These are phyloP conservation scores for Salvia hispanica DNA, from an alignment of 257 asterid genomes.

Conservation along the genomic window DNA sequence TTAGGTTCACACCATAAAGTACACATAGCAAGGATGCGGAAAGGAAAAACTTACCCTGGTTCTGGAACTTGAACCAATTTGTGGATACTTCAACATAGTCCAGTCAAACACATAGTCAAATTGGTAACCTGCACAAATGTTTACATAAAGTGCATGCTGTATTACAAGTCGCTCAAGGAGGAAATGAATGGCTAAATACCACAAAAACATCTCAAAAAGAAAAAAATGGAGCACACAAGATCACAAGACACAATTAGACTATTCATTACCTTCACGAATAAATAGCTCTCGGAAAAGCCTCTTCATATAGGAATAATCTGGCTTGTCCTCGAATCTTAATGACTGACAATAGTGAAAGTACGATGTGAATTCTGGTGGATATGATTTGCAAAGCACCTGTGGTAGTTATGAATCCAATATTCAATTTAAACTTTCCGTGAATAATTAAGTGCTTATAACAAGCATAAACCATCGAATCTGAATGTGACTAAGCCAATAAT, in stretches of 20 bases:
- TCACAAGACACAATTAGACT: background rate
- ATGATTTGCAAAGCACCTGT: constrained; percentile 88
- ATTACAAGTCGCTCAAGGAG: constrained; percentile 11
- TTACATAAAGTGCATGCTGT: constrained; percentile 10
- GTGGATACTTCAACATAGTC: constrained; percentile 95
- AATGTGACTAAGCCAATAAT: constrained; percentile 1
- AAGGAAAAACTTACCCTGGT: constrained; percentile 55
- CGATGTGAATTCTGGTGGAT: constrained; percentile 85
- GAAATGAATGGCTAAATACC: background rate
- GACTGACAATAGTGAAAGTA: constrained; percentile 93
- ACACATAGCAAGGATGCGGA: constrained; percentile 20
- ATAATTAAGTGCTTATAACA: constrained; percentile 13
- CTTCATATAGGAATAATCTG: constrained; percentile 88
- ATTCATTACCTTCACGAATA: constrained; percentile 81
- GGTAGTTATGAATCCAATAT: constrained; percentile 18
- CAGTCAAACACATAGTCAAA: constrained; percentile 96
- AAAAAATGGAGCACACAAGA: constrained; percentile 1
- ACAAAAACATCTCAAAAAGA: constrained; percentile 18
- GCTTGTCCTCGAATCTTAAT: constrained; percentile 87
- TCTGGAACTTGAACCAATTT: constrained; percentile 81
- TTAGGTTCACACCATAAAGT: constrained; percentile 21
- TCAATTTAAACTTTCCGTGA: constrained; percentile 17
- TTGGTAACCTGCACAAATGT: constrained; percentile 72
- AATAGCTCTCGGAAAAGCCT: constrained; percentile 91
- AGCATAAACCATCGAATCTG: background rate